Evolutionary conservation across 1,284 basidiomycete species (phyloP), one percentile per base, ranked within the genome.

Genomic region (Neolentinus lepideus): DNA sequence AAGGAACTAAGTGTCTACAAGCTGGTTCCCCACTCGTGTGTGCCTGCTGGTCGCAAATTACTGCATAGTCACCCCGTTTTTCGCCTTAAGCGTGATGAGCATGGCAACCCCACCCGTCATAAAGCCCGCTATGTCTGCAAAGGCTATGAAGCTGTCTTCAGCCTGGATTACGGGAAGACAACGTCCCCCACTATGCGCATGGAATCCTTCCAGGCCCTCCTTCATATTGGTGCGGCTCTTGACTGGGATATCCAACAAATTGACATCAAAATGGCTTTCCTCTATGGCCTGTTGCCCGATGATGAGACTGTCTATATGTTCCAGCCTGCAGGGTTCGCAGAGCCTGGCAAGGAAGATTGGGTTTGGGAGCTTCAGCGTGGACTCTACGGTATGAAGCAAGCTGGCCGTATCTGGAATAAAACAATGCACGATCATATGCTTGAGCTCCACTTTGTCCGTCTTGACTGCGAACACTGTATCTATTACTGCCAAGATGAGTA

Each of bases 191-290:
- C 73, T 0, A 67, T 67, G 0, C 65, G 67, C 1, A 64, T 71
- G 53, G 63, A 71, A 43, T 71, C 73, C 0, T 65, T 75, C 25
- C 64, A 69, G 0, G 38, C 70, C 1, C 52, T 79, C 0, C 59
- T 75, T 0, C 62, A 73, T 11, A 59, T 78, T 2, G 75, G 70
- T 6, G 70, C 73, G 6, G 16, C 53, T 2, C 50, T 63, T 0
- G 65, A 69, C 46, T 74, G 73, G 66, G 67, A 73, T n/a, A 54
- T 73, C 0, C 63, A 69, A 25, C 73, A 76, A 45, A 62, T 77
- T 2, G 74, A 83, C 57, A 64, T 81, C 47, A 75, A 76, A 35
- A 76, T 70, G 0, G 77, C 78, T 0, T 81, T 73, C 59, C 65
- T 78, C 0, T 71, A 77, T 60, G 74, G 73, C 0, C 45, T 64